Evolutionary conservation across 257 asterid species (phyloP), one percentile per base, ranked within the genome.

Genomic region (Salvia miltiorrhiza): DNA sequence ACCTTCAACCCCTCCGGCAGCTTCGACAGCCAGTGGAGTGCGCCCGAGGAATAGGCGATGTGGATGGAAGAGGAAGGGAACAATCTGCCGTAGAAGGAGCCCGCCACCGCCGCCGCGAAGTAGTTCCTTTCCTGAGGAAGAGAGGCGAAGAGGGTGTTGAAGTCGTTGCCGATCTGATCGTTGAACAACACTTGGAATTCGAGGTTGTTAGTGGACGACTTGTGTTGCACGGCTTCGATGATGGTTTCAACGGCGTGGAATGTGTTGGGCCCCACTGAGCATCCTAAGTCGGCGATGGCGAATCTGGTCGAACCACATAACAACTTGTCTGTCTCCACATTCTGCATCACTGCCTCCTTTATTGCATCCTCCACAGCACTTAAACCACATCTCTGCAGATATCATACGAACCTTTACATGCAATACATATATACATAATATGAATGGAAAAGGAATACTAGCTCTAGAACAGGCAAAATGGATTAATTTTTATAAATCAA

Each of bases 61-160:
- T 57, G 64, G 64, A 57, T 1, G 26, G 64, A 57, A 3, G 64
- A n/a, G 0, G 64, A 57, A n/a, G 64, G 64, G 45, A 57, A 57
- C 2, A 57, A 0, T 0, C 64, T 0, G 26, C 8, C 14, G 64
- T 57, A 1, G 44, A 57, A 57, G 7, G 64, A 57, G 1, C 64
- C 64, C 8, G 63, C 24, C 8, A 32, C 44, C 2, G 21, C 44
- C 7, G 63, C 44, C 0, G 63, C 63, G 0, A 57, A 32, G 63
- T 57, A 30, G 44, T 8, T 16, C 63, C 7, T 30, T 8, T 2
- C 23, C 8, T 16, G 12, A 8, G 64, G 64, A 0, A 57, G 64
- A 2, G 64, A 32, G 45, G 64, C 64, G 64, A 57, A 57, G 26
- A 57, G 64, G 13, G 64, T 32, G 28, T 57, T 57, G 45, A 32